Percentiles rank a stretch among this genome's conserved stretches.
Conservation (phyloP, 2,329 filamentous ascomycete genomes). For the Niveomyces coronatus region DNA sequence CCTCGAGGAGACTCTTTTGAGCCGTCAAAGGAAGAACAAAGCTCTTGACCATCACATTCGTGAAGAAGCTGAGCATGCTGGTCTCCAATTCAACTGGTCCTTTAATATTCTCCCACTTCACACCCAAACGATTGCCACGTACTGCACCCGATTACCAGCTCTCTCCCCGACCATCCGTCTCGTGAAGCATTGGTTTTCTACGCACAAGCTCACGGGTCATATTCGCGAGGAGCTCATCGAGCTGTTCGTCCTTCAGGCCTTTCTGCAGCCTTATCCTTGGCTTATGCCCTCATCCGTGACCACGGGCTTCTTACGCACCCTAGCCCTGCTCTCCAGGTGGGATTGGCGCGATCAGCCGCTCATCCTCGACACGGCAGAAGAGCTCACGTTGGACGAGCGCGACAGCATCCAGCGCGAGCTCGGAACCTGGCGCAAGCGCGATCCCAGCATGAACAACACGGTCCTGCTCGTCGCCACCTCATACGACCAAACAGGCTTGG, state of each 20-base stretch:
- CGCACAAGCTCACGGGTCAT: constrained; percentile 69
- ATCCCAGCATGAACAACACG: constrained; percentile 77
- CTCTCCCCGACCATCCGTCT: constrained; percentile 76
- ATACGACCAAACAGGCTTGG: constrained; percentile 64
- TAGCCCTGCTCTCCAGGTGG: constrained; percentile 76
- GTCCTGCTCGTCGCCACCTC: constrained; percentile 75
- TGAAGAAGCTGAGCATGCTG: constrained; percentile 57
- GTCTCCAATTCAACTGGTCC: constrained; percentile 59
- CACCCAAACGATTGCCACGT: constrained; percentile 68
- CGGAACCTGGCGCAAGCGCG: constrained; percentile 75
- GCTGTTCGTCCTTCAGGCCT: constrained; percentile 66
- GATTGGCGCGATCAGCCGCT: constrained; percentile 83
- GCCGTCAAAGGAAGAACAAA: constrained; percentile 69
- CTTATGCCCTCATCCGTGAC: constrained; percentile 62
- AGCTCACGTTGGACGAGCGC: constrained; percentile 51
- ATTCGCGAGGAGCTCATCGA: constrained; percentile 76
- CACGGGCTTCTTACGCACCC: constrained; percentile 70
- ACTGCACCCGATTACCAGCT: constrained; percentile 69
- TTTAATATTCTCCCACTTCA: constrained; percentile 68
- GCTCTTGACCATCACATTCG: constrained; percentile 52
- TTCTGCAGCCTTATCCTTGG: constrained; percentile 77
- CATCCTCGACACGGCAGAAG: constrained; percentile 59
- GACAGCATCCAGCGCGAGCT: constrained; percentile 59
- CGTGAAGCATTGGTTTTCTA: constrained; percentile 80
- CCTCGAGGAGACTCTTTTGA: constrained; percentile 69